A percentile compares a stretch with the other conserved stretches of the same genome.
Conservation (phyloP, 2,329 filamentous ascomycete species). For the Colletotrichum gigasporum region DNA sequence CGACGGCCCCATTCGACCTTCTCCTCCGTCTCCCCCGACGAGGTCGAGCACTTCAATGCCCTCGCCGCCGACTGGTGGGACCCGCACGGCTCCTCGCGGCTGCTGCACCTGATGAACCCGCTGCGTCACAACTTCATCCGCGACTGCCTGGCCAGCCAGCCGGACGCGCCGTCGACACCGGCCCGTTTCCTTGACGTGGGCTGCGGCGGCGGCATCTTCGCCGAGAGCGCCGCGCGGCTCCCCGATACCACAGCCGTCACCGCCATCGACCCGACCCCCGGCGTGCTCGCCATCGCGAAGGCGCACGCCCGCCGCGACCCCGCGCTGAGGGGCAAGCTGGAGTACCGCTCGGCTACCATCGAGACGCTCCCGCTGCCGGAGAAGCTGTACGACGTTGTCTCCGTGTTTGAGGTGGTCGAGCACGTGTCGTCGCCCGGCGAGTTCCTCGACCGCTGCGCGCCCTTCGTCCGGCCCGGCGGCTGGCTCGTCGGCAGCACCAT, state of each 20-base stretch:
- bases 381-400: slow-evolving; percentile 79
- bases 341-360: slow-evolving; percentile 80
- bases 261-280: slow-evolving; percentile 80
- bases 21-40: slow-evolving; percentile 84
- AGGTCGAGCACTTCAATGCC: slow-evolving; percentile 93
- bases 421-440: slow-evolving; percentile 81
- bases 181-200: slow-evolving; percentile 86
- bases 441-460: slow-evolving; percentile 77
- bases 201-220: slow-evolving; percentile 96
- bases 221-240: slow-evolving; percentile 82
- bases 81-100: slow-evolving; percentile 87
- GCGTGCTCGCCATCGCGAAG: slow-evolving; percentile 79
- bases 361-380: slow-evolving; percentile 66
- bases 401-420: slow-evolving; percentile 94
- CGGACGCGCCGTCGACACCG: slow-evolving; percentile 47
- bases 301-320: slow-evolving; percentile 82
- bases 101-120: slow-evolving; percentile 98
- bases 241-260: slow-evolving; percentile 71
- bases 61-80: slow-evolving; percentile 98
- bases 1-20: slow-evolving; percentile 40
- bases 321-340: slow-evolving; percentile 68
- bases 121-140: slow-evolving; percentile 92
- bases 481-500: slow-evolving; percentile 96
- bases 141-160: slow-evolving; percentile 69
- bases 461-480: slow-evolving; percentile 86